Evolutionary conservation across 169 alveolate species (phyloP).

Genomic region (Plasmodium chabaudi): DNA sequence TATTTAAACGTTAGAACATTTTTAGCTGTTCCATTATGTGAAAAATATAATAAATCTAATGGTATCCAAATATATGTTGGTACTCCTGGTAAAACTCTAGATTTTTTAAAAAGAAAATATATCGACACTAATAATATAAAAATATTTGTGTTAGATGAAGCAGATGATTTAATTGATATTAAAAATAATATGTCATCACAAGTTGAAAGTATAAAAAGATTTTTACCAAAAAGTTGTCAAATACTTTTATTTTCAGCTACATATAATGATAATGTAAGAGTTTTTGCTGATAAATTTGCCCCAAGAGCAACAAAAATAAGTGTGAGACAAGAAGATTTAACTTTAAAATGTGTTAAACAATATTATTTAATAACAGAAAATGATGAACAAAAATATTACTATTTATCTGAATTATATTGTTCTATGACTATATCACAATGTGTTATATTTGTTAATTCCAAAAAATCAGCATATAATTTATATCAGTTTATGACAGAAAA

Average conservation of each 20-base stretch:
- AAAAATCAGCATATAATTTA: constrained; percentile 93
- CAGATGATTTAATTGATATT: constrained; percentile 95
- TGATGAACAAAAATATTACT: constrained; percentile 94
- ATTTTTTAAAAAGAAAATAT: constrained; percentile 92
- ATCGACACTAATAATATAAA: constrained; percentile 83
- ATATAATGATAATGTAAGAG: constrained; percentile 91
- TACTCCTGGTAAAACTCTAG: constrained; percentile 98
- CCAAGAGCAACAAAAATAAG: constrained; percentile 87
- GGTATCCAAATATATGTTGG: constrained; percentile 95
- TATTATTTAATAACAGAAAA: constrained; percentile 91
- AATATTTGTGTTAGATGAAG: constrained; percentile 96
- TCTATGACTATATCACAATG: constrained; percentile 97
- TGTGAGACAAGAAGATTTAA: constrained; percentile 96
- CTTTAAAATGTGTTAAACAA: constrained; percentile 96
- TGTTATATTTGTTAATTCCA: constrained; percentile 97
- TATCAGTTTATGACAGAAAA: constrained; percentile 92
- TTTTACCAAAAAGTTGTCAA: constrained; percentile 88
- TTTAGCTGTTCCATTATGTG: constrained; percentile 91
- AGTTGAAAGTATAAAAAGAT: constrained; percentile 88
- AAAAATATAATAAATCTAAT: constrained; percentile 80
- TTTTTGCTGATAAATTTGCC: constrained; percentile 91
- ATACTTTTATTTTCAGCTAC: constrained; percentile 94
- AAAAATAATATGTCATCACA: constrained; percentile 92
- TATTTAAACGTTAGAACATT: constrained; percentile 89
- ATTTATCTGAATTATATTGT: constrained; percentile 94